phyloP scores from a whole-genome alignment of 176 grass and related monocot genomes.

The Rhynchospora pubera region DNA sequence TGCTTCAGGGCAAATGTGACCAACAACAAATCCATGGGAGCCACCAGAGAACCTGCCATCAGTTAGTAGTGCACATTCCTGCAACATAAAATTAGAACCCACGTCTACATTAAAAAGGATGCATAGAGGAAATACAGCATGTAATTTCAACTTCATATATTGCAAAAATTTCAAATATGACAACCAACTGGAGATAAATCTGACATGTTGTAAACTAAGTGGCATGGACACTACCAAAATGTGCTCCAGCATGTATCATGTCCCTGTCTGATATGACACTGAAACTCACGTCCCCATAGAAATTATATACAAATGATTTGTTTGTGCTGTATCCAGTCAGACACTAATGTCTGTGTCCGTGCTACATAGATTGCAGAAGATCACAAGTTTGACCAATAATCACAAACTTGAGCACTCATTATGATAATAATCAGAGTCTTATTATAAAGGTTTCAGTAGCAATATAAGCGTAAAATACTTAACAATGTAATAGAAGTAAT shows the following conservation, averaged over 20 bases:
- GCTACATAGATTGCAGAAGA: not conserved
- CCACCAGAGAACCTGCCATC: constrained; percentile 99
- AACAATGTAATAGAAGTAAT: not conserved
- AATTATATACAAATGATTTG: no score
- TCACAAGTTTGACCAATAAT: not conserved
- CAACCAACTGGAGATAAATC: not conserved
- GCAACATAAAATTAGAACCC: constrained; percentile 10
- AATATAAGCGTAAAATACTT: not conserved
- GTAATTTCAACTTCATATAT: not conserved
- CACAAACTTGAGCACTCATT: not conserved
- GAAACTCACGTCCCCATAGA: no score
- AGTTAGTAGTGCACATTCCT: constrained; percentile 92
- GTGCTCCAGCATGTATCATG: no score
- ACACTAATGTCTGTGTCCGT: no score
- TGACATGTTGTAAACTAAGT: not conserved
- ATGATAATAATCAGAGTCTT: not conserved
- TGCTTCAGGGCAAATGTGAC: constrained; percentile 95
- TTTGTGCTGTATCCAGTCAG: no score
- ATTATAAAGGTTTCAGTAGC: not conserved
- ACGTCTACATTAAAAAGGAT: not conserved
- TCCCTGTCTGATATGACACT: no score
- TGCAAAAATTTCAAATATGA: not conserved
- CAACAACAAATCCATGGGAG: constrained; percentile 97
- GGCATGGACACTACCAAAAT: no score
- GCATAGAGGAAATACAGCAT: not conserved